Percentiles rank a stretch among this genome's conserved stretches.
These are phyloP conservation scores for Penicillium subrubescens DNA, from an alignment of 495 filamentous ascomycete genomes.

Conservation along the genomic window DNA sequence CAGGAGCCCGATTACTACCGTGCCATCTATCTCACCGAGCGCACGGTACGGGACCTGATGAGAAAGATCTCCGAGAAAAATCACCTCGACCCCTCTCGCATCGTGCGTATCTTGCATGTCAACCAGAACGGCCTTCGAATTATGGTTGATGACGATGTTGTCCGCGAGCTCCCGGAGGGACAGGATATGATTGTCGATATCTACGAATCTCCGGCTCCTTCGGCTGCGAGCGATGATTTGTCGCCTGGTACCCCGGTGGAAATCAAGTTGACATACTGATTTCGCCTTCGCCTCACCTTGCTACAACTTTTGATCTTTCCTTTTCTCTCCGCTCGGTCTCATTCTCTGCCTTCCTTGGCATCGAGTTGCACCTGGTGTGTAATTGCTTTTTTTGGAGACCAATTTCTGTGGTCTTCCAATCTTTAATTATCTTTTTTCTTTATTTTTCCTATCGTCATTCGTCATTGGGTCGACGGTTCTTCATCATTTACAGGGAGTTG, in stretches of 20 bases:
- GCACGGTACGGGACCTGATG: constrained; percentile 72
- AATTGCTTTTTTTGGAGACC: not conserved
- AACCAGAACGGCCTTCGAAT: constrained; percentile 75
- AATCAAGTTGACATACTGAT: constrained; percentile 45
- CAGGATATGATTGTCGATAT: constrained; percentile 83
- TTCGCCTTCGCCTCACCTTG: not conserved
- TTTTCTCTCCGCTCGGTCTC: not conserved
- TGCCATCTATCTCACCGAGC: constrained; percentile 81
- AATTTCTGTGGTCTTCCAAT: constrained; percentile 1
- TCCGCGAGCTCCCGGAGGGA: constrained; percentile 83
- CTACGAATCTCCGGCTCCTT: constrained; percentile 34
- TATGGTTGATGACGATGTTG: constrained; percentile 87
- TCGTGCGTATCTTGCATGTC: constrained; percentile 70
- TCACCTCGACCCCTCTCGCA: constrained; percentile 68
- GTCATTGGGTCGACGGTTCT: constrained; percentile 26
- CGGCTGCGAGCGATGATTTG: constrained; percentile 11
- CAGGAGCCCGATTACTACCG: constrained; percentile 68
- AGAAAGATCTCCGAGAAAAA: constrained; percentile 73
- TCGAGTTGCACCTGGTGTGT: constrained; percentile 19
- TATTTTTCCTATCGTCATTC: constrained; percentile 25
- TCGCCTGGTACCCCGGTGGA: constrained; percentile 32
- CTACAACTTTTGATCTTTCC: not conserved
- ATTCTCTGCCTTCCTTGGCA: not conserved
- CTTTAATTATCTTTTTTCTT: constrained; percentile 1
- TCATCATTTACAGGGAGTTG: constrained; percentile 40